Base-by-base conservation (phyloP, 2,329 filamentous ascomycete genomes). In the Stylonectria norvegica region DNA sequence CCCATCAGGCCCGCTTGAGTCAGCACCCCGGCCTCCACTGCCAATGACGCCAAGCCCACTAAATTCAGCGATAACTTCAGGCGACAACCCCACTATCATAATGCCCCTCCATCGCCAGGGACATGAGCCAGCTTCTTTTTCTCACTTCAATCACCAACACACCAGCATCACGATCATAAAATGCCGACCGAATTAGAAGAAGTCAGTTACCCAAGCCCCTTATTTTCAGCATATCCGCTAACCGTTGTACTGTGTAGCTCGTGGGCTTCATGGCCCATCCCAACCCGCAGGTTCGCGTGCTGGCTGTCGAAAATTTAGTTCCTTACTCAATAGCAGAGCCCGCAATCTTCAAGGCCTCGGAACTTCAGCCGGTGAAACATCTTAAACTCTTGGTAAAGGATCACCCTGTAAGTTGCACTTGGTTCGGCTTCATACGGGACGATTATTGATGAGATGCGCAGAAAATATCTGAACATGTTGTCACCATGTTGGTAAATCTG, bases 201-300 rank as follows among this genome's bases (percentile, higher is more conserved):
- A 68, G 85, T n/a, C n/a, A n/a, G n/a, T n/a, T 87, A 70, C 29
- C 29, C 8, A 12, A 47, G 39, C 29, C n/a, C 25, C 35, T 20
- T 14, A 4, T 2, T 20, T 14, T 4, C 20, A 27, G 27, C 14
- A 9, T 19, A 5, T 5, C 32, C 20, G 17, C 39, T 56, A 14
- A 57, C 47, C 16, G 45, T 45, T 33, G 20, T 30, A n/a, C 31
- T 18, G 20, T 41, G 27, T 54, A 95, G 88, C 81, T 95, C 38
- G 89, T 96, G 47, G 89, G 89, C 63, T 96, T 97, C 67, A 86
- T 97, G 44, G 85, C 87, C 65, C 85, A 95, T 68, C 87, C 87
- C 45, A 95, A 94, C 62, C 88, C 89, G 29, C 86, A 95, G 62
- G 89, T 97, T 50, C 82, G 93, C 55, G 82, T 88, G 62, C 76